These are phyloP conservation scores for Barnettozyma sucrosica DNA, from an alignment of 805 yeast species.

Conservation along the genomic window DNA sequence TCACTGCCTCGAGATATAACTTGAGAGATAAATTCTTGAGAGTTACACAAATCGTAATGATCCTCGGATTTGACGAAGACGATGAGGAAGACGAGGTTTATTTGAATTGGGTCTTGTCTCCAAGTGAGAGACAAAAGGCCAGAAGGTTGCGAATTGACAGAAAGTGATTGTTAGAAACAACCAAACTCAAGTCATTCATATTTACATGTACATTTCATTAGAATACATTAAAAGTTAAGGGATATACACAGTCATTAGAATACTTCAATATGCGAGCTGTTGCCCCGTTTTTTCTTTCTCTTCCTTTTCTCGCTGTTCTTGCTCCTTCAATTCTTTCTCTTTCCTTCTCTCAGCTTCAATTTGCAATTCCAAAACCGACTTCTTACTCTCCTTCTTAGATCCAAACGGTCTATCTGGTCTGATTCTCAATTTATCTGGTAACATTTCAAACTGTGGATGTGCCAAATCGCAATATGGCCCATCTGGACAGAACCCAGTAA, in stretches of 20 bases:
- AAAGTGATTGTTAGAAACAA: slow-evolving; percentile 9
- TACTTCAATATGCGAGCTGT: neutral
- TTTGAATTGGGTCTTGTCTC: slow-evolving; percentile 70
- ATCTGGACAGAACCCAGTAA: slow-evolving; percentile 90
- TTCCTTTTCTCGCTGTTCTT: slow-evolving; percentile 4
- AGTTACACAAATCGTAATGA: slow-evolving; percentile 77
- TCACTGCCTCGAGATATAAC: slow-evolving; percentile 66
- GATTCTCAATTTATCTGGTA: slow-evolving; percentile 36
- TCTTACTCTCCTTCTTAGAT: slow-evolving; percentile 12
- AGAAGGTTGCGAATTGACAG: slow-evolving; percentile 48
- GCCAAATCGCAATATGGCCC: slow-evolving; percentile 65
- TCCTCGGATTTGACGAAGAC: slow-evolving; percentile 76
- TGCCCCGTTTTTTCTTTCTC: neutral
- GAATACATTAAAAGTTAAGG: neutral
- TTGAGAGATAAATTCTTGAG: slow-evolving; percentile 73
- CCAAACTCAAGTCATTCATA: neutral
- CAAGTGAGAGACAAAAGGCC: slow-evolving; percentile 63
- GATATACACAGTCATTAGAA: neutral
- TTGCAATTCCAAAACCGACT: slow-evolving; percentile 23
- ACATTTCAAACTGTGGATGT: slow-evolving; percentile 74
- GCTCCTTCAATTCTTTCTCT: slow-evolving; percentile 15
- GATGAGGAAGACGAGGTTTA: slow-evolving; percentile 45
- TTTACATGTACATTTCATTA: neutral
- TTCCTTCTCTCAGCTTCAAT: slow-evolving; percentile 23
- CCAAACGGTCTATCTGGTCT: slow-evolving; percentile 28